Conservation (phyloP, 1,284 basidiomycete genomes). For the Laetiporus sulphureus region DNA sequence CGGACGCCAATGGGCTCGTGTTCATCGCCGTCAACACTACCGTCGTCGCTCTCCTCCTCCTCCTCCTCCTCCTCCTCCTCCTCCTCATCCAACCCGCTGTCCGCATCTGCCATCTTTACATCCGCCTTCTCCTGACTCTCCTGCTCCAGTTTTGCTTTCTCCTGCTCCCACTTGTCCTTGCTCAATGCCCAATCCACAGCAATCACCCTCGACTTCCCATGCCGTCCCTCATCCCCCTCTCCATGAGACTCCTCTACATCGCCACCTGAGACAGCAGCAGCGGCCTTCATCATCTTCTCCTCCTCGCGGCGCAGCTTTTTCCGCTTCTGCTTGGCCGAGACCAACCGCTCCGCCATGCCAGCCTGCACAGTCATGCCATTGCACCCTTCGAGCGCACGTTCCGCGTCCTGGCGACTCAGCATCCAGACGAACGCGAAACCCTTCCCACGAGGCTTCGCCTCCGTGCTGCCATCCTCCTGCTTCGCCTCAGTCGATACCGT, state of each 20-base stretch:
- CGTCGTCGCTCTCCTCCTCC: constrained; percentile 16
- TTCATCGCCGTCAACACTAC: constrained; percentile 21
- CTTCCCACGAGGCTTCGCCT: constrained; percentile 30
- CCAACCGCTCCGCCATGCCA: constrained; percentile 61
- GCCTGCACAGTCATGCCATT: constrained; percentile 74
- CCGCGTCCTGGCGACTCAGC: constrained; percentile 81
- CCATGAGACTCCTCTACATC: constrained; percentile 36
- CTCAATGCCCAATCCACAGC: constrained; percentile 97
- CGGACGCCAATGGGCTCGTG: constrained; percentile 38
- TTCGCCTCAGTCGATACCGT: constrained; percentile 22
- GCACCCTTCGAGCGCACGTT: constrained; percentile 75
- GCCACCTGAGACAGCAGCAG: constrained; percentile 27
- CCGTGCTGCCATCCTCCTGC: constrained; percentile 13
- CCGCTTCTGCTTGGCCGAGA: constrained; percentile 70
- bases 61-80: constrained; percentile 22
- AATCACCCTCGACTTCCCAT: constrained; percentile 58
- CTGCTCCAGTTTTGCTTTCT: constrained; percentile 51
- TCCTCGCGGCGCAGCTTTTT: constrained; percentile 61
- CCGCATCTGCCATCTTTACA: constrained; percentile 22
- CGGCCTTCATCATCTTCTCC: constrained; percentile 39
- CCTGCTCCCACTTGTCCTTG: constrained; percentile 89
- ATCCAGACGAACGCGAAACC: constrained; percentile 98
- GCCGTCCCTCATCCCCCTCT: constrained; percentile 31
- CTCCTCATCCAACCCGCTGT: constrained; percentile 27
- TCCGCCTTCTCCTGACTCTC: constrained; percentile 30